Evolutionary conservation across 116 monocot genomes (phyloP).

Genomic region (Cymodocea nodosa): DNA sequence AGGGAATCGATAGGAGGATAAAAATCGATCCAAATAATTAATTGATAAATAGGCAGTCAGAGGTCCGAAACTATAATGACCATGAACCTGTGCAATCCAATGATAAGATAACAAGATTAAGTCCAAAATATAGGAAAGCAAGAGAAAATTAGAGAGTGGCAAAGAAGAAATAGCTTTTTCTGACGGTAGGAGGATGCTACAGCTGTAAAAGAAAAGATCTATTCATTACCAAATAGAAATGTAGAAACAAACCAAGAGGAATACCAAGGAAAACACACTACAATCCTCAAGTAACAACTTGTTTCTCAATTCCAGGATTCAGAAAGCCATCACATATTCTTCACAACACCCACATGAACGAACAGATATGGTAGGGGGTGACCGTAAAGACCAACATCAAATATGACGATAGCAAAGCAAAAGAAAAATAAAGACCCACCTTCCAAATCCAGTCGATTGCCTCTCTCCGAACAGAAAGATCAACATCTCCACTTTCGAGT

Average conservation of each 20-base stretch:
- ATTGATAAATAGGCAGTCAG: slow-evolving; percentile 52
- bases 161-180: neutral
- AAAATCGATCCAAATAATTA: slow-evolving; percentile 83
- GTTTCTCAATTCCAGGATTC: too few relatives aligned
- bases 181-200: too few relatives aligned
- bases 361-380: neutral
- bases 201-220: neutral
- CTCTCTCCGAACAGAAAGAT: slow-evolving; percentile 32
- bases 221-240: too few relatives aligned
- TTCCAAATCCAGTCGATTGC: slow-evolving; percentile 76
- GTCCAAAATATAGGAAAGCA: too few relatives aligned
- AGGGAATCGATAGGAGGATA: slow-evolving; percentile 55
- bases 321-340: too few relatives aligned
- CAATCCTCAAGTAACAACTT: too few relatives aligned
- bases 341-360: neutral
- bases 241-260: too few relatives aligned
- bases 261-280: too few relatives aligned
- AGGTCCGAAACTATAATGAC: slow-evolving; percentile 61
- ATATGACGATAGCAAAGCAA: too few relatives aligned
- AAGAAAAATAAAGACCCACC: slow-evolving; percentile 15
- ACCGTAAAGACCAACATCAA: neutral
- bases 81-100: slow-evolving; percentile 51
- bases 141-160: too few relatives aligned
- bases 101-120: neutral
- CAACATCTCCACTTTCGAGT: slow-evolving; percentile 28